phyloP scores from a whole-genome alignment of 257 asterid species.

The Lycium barbarum region DNA sequence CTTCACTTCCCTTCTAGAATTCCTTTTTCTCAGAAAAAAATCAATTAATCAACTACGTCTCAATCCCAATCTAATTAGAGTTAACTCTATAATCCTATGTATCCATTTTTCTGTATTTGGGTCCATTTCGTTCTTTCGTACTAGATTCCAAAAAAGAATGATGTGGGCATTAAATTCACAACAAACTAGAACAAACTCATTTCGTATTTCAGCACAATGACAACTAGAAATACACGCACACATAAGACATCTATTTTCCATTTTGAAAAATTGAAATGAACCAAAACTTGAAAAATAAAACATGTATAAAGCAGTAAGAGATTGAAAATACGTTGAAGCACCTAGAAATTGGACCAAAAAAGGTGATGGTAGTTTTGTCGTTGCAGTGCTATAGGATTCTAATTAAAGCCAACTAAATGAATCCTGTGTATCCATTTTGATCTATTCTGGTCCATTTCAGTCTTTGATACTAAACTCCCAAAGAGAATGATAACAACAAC shows the following conservation, averaged over 20 bases:
- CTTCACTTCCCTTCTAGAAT: neutral
- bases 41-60: neutral
- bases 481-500: no score
- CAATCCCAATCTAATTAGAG: neutral
- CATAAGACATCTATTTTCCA: no score
- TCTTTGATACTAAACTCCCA: neutral
- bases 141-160: neutral
- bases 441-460: neutral
- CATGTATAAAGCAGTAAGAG: no score
- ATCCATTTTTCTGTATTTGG: neutral
- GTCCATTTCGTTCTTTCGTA: neutral
- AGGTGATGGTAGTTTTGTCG: no score
- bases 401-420: neutral
- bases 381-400: no score
- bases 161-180: neutral
- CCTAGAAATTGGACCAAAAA: no score
- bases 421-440: neutral
- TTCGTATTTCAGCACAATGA: neutral
- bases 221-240: no score
- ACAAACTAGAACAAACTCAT: neutral
- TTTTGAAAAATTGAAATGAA: neutral
- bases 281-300: neutral
- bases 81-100: neutral
- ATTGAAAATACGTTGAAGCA: no score
- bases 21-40: neutral